Base-by-base conservation (phyloP, 768 basidiomycete genomes). In the Lentinula lateritia region DNA sequence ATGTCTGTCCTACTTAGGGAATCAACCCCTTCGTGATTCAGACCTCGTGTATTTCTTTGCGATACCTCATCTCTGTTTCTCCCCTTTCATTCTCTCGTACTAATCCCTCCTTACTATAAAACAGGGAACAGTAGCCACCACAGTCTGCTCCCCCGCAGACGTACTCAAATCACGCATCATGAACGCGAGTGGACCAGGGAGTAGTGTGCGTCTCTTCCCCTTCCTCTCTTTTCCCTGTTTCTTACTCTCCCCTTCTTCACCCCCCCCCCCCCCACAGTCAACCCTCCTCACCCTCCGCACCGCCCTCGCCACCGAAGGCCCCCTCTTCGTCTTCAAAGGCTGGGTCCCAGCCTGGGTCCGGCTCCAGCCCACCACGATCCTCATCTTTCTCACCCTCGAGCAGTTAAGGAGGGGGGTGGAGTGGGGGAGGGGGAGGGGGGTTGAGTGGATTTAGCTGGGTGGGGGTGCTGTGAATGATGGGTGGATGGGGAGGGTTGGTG, bases 271-370 rank as follows among this genome's bases (percentile, higher is more conserved):
- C n/a, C 38, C 36, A 12, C 65, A 88, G 87, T 91, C 89, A 1
- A 90, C 92, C 0, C 64, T 93, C 32, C 80, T 73, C 6, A 88
- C 90, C 45, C 91, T 93, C 69, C 78, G 80, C 18, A 66, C 78
- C 10, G 89, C 90, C 18, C 75, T 94, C 63, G 78, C 81, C 62
- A 85, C 75, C 64, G 92, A 94, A 66, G 92, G 92, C 13, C 72
- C 90, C 3, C 89, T 88, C 84, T 94, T 93, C 81, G 90, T 94
- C 88, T 92, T 94, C 79, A 92, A 92, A 71, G 92, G 92, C 64
- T 94, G 92, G 92, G 73, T 93, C 8, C 92, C 92, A 0, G 90
- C 92, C 10, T 94, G 91, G 91, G 83, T 84, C 56, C 80, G 92
- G 71, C 80, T 94, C 42, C 90, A 93, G 69, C 92, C 92, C 0